Evolutionary conservation across 2,329 filamentous ascomycete species (phyloP).

Genomic region (Venturia aucupariae): DNA sequence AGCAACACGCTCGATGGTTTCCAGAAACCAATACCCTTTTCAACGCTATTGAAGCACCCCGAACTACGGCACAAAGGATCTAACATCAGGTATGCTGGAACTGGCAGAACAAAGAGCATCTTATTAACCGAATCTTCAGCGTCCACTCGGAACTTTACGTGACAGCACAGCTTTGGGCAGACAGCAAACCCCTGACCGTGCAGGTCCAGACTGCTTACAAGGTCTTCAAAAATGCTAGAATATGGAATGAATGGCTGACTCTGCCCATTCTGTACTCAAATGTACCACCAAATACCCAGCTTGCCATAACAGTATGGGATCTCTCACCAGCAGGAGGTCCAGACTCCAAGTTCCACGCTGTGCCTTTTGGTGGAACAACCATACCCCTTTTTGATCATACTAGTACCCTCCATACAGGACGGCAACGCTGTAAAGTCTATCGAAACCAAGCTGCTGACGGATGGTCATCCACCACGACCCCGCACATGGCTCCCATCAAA

Average conservation of each 20-base stretch:
- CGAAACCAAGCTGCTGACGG: constrained; percentile 78
- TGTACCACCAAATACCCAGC: constrained; percentile 68
- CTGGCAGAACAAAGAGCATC: not conserved
- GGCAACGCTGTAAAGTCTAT: constrained; percentile 84
- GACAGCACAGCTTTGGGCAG: constrained; percentile 87
- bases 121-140: constrained; percentile 34
- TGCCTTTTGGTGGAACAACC: constrained; percentile 92
- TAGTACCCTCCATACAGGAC: constrained; percentile 81
- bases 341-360: constrained; percentile 62
- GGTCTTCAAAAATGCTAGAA: constrained; percentile 62
- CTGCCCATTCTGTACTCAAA: constrained; percentile 78
- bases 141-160: constrained; percentile 83
- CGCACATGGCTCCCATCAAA: constrained; percentile 52
- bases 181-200: constrained; percentile 88
- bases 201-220: constrained; percentile 90
- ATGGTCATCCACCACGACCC: constrained; percentile 68
- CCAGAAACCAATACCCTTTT: constrained; percentile 64
- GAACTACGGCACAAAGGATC: constrained; percentile 83
- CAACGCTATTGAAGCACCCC: constrained; percentile 66
- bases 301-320: constrained; percentile 95
- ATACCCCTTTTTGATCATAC: constrained; percentile 86
- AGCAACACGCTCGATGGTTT: constrained; percentile 71
- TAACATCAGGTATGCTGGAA: constrained; percentile 55
- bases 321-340: constrained; percentile 68
- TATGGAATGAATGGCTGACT: constrained; percentile 95